These are phyloP conservation scores for Pochonia chlamydosporia DNA, from an alignment of 2,329 filamentous ascomycete genomes.

Conservation along the genomic window DNA sequence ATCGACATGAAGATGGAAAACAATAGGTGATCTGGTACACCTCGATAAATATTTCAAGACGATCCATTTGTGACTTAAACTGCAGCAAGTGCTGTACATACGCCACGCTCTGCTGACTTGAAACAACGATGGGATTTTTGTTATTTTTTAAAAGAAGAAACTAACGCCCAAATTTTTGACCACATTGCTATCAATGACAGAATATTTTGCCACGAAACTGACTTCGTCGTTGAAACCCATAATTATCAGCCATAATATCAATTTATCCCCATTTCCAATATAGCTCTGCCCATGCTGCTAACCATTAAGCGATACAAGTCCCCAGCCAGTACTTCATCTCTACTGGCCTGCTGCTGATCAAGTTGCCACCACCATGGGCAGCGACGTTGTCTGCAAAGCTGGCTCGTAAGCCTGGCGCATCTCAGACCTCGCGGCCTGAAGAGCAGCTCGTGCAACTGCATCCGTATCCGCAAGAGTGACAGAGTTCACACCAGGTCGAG, in stretches of 20 bases:
- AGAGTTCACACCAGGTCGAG: conserved; percentile 6
- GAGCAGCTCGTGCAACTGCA: conserved; percentile 6
- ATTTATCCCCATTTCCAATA: background rate
- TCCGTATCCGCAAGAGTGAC: conserved; percentile 7
- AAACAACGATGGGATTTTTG: too few relatives aligned
- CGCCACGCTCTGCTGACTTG: too few relatives aligned
- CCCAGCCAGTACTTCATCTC: background rate
- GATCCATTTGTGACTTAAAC: too few relatives aligned
- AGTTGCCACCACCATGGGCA: background rate
- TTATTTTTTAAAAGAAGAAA: too few relatives aligned
- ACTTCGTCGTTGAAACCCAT: background rate
- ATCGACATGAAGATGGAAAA: too few relatives aligned
- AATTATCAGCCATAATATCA: background rate
- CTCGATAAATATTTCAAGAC: too few relatives aligned
- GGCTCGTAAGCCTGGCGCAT: background rate
- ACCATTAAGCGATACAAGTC: background rate
- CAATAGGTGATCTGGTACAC: too few relatives aligned
- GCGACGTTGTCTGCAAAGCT: background rate
- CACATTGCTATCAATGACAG: too few relatives aligned
- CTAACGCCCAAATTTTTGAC: too few relatives aligned
- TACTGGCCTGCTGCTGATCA: too few relatives aligned
- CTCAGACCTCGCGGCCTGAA: background rate
- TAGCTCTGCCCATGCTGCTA: background rate
- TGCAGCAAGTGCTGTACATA: too few relatives aligned
- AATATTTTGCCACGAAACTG: background rate